Base-by-base conservation (phyloP, 352 stramenopile genomes). In the Halophytophthora batemanensis region DNA sequence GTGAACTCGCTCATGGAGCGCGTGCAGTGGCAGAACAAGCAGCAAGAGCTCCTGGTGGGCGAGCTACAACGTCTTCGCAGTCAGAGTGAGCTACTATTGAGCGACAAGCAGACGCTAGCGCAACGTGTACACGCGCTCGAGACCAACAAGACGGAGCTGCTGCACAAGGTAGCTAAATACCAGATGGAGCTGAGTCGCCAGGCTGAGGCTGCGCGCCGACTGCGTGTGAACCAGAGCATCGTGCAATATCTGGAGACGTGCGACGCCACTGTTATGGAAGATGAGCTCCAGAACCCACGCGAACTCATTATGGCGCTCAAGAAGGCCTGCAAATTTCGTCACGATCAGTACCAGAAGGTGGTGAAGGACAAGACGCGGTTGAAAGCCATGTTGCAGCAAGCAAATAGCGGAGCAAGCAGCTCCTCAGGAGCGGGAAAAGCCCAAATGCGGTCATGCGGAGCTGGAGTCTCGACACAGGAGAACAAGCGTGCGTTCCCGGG, bases 311-410 rank as follows among this genome's bases (percentile, higher is more conserved):
- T 77, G 49, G 81, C 81, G 19, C 64, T 92, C 22, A 92, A 92
- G 58, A 92, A 92, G 50, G 81, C 80, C 11, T 91, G 80, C 64
- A 71, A 74, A 61, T 92, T 90, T 47, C 76, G 81, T 5, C 78
- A 89, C 51, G 79, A 92, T 34, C 81, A 92, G 71, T 92, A 90
- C 48, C 66, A 89, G 48, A 90, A 92, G 50, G 81, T 76, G 12
- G 75, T 92, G 29, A 87, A 86, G 46, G 81, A 92, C 39, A 92
- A 92, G 47, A 64, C 54, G 42, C 74, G 71, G 14, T 67, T 92
- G 35, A 89, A 88, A 59, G 64, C 77, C 11, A 81, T 89, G 69
- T 59, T 91, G 14, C 64, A 75, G 60, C 76, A 52, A 41, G 34
- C 59, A 10, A 63, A 74, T 45, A 41, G 45, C 56, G 39, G 47